Evolutionary conservation across 164 flowering plant genomes (phyloP).

Genomic region (Hamamelis virginiana): DNA sequence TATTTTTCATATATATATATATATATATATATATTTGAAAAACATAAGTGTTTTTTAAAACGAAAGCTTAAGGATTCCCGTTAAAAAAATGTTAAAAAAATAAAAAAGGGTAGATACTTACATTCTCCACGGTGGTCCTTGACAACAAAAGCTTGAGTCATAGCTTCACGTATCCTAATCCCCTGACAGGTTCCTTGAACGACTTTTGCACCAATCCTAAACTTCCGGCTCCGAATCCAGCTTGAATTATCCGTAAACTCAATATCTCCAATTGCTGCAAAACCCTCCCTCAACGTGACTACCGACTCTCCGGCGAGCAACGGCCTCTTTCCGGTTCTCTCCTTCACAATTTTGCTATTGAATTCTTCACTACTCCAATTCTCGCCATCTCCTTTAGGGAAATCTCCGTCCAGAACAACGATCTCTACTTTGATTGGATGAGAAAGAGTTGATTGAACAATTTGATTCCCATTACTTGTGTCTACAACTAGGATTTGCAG

Average conservation of each 20-base stretch:
- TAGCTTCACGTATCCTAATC: slow-evolving; percentile 50
- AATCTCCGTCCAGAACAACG: slow-evolving; percentile 64
- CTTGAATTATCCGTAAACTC: slow-evolving; percentile 77
- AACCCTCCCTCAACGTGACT: slow-evolving; percentile 46
- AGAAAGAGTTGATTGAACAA: slow-evolving; percentile 19
- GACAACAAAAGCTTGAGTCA: slow-evolving; percentile 57
- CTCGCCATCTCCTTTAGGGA: slow-evolving; percentile 26
- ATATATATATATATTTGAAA: too few species aligned
- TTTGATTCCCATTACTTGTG: slow-evolving; percentile 9
- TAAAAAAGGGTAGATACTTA: slow-evolving; percentile 32
- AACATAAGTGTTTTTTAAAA: too few species aligned
- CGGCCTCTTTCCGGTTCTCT: slow-evolving; percentile 64
- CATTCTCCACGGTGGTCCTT: slow-evolving; percentile 70
- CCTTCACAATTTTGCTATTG: slow-evolving; percentile 41
- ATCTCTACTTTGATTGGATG: slow-evolving; percentile 49
- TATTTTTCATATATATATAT: too few species aligned
- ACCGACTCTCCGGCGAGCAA: slow-evolving; percentile 54
- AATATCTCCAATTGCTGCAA: slow-evolving; percentile 36
- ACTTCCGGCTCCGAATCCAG: slow-evolving; percentile 67
- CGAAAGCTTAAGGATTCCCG: too few species aligned
- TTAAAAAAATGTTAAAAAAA: too few species aligned
- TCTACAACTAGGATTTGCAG: slow-evolving; percentile 45
- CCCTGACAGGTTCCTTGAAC: slow-evolving; percentile 32
- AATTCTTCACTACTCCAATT: slow-evolving; percentile 57
- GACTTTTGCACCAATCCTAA: slow-evolving; percentile 61